Conservation (phyloP, 2,329 filamentous ascomycete genomes). For the Mycosphaerella sp. region DNA sequence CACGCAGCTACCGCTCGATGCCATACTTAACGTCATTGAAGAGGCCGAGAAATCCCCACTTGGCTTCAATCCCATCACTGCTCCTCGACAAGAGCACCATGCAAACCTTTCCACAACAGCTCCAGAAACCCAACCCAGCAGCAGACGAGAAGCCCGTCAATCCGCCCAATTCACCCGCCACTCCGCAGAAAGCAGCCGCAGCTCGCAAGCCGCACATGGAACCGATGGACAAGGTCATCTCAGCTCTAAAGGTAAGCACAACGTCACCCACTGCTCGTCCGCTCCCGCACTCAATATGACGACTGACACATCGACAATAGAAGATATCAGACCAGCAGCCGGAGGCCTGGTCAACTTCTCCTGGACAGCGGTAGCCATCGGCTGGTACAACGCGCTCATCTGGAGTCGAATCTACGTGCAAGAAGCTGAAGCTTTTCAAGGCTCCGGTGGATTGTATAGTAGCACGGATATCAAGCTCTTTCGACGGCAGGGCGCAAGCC, state of each 20-base stretch:
- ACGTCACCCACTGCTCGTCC: neutral
- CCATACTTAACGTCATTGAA: slow-evolving; percentile 25
- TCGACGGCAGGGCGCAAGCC: slow-evolving; percentile 62
- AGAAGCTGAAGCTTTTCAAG: slow-evolving; percentile 78
- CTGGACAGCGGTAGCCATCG: slow-evolving; percentile 44
- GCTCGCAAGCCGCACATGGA: slow-evolving; percentile 8
- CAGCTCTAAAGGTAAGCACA: slow-evolving; percentile 11
- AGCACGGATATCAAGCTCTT: slow-evolving; percentile 84
- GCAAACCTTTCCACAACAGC: slow-evolving; percentile 11
- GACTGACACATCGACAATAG: neutral
- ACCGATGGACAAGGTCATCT: slow-evolving; percentile 17
- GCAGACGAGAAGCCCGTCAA: slow-evolving; percentile 15
- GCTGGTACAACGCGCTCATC: slow-evolving; percentile 91
- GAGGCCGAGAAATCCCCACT: slow-evolving; percentile 14
- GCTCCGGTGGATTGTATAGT: slow-evolving; percentile 82
- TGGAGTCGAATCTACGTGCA: slow-evolving; percentile 90
- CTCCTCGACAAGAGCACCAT: slow-evolving; percentile 3
- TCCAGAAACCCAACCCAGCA: slow-evolving; percentile 4
- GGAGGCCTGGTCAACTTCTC: slow-evolving; percentile 9
- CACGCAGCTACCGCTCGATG: slow-evolving; percentile 80
- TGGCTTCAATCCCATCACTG: neutral
- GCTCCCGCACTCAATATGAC: too few species aligned
- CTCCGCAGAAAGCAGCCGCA: slow-evolving; percentile 4
- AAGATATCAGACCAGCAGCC: slow-evolving; percentile 9
- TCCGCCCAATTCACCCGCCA: slow-evolving; percentile 14